Conservation (phyloP, 2,329 filamentous ascomycete species). For the Colletotrichum plurivorum region DNA sequence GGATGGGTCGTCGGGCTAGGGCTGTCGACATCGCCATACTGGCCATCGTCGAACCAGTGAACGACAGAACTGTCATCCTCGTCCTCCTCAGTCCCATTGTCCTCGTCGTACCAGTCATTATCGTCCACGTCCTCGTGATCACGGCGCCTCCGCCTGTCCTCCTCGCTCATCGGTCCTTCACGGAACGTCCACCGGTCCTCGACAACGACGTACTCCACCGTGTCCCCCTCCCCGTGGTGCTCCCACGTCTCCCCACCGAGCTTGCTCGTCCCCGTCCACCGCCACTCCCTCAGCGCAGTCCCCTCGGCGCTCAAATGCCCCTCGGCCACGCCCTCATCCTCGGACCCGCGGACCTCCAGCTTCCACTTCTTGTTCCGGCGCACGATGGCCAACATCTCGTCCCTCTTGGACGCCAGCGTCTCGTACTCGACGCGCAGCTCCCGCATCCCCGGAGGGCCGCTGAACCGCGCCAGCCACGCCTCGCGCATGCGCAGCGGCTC, state of each 20-base stretch:
- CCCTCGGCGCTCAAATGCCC: constrained; percentile 26
- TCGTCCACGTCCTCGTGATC: neutral
- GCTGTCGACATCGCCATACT: neutral
- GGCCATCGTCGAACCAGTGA: neutral
- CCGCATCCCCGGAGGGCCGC: constrained; percentile 48
- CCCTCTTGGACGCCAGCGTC: constrained; percentile 59
- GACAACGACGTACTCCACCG: constrained; percentile 33
- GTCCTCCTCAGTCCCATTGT: neutral
- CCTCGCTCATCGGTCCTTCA: constrained; percentile 14
- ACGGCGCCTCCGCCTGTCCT: neutral
- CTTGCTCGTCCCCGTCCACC: constrained; percentile 23
- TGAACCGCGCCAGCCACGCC: constrained; percentile 51
- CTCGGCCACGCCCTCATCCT: neutral
- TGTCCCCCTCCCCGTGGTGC: constrained; percentile 27
- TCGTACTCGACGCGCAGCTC: constrained; percentile 63
- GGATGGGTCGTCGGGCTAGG: no score
- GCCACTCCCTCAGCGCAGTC: constrained; percentile 24
- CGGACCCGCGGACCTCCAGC: constrained; percentile 1
- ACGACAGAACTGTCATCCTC: neutral
- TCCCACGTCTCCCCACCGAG: constrained; percentile 18
- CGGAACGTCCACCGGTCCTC: constrained; percentile 30
- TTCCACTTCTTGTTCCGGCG: constrained; percentile 39
- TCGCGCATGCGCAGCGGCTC: constrained; percentile 52
- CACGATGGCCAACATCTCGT: constrained; percentile 61
- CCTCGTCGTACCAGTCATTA: neutral